These are phyloP conservation scores for Aspergillus neoniger DNA, from an alignment of 2,329 filamentous ascomycete species.

Conservation along the genomic window DNA sequence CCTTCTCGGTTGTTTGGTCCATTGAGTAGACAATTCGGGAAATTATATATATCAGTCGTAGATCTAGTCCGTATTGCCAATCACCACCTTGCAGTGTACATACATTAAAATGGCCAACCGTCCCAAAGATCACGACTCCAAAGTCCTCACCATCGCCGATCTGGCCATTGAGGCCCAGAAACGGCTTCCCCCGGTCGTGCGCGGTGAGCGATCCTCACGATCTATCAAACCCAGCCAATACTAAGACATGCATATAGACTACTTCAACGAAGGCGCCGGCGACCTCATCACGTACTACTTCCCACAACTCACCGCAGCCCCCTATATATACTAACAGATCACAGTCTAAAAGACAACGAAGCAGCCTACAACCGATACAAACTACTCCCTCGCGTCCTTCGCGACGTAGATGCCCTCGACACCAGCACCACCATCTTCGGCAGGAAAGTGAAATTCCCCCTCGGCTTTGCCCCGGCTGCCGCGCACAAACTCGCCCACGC, in stretches of 20 bases:
- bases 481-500: constrained; percentile 13
- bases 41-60: not conserved
- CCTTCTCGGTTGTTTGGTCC: not conserved
- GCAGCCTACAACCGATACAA: constrained; percentile 10
- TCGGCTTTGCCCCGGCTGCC: constrained; percentile 10
- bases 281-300: constrained; percentile 6
- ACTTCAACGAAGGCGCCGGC: constrained; percentile 13
- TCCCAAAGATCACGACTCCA: not conserved
- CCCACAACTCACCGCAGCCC: not conserved
- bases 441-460: not conserved
- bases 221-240: not conserved
- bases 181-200: not conserved
- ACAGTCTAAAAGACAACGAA: constrained; percentile 9
- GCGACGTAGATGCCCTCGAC: constrained; percentile 9
- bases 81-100: not conserved
- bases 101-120: constrained; percentile 1
- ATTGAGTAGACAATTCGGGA: not conserved
- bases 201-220: not conserved
- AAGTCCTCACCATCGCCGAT: constrained; percentile 11
- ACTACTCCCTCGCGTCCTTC: constrained; percentile 10
- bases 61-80: no score
- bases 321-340: not conserved
- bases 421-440: constrained; percentile 10
- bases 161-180: constrained; percentile 3
- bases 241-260: constrained; percentile 1